Evolutionary conservation across 2,329 filamentous ascomycete genomes (phyloP).

Genomic region (Cercospora sp.): DNA sequence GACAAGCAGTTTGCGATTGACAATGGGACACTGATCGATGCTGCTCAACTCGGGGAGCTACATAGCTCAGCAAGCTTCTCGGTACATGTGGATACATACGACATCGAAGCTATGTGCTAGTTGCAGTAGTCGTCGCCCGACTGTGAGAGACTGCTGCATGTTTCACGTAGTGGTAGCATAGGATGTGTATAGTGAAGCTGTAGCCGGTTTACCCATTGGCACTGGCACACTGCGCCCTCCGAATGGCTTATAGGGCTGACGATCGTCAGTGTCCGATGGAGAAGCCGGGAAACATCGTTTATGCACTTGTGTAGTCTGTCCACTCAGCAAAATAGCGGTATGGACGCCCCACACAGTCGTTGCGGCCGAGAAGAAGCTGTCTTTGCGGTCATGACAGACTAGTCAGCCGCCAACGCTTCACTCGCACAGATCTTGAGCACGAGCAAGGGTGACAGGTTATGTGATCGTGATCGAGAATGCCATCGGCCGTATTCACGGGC

Average conservation of each 20-base stretch:
- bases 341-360: background rate
- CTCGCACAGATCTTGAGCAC: background rate
- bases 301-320: background rate
- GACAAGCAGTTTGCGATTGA: background rate
- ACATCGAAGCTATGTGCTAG: background rate
- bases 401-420: background rate
- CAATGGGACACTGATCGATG: background rate
- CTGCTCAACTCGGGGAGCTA: background rate
- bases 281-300: background rate
- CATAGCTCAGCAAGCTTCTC: background rate
- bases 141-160: slow-evolving; percentile 3
- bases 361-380: background rate
- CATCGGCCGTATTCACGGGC: background rate
- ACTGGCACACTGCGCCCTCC: background rate
- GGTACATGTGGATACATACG: background rate
- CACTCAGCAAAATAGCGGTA: background rate
- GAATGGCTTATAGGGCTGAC: background rate
- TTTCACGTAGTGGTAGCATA: background rate
- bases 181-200: background rate
- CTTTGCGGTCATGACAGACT: background rate
- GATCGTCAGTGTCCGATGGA: background rate
- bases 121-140: background rate
- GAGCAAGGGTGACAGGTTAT: background rate
- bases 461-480: background rate
- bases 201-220: background rate